These are phyloP conservation scores for Mesostigma viride DNA, from an alignment of 139 green algal species.

Conservation along the genomic window DNA sequence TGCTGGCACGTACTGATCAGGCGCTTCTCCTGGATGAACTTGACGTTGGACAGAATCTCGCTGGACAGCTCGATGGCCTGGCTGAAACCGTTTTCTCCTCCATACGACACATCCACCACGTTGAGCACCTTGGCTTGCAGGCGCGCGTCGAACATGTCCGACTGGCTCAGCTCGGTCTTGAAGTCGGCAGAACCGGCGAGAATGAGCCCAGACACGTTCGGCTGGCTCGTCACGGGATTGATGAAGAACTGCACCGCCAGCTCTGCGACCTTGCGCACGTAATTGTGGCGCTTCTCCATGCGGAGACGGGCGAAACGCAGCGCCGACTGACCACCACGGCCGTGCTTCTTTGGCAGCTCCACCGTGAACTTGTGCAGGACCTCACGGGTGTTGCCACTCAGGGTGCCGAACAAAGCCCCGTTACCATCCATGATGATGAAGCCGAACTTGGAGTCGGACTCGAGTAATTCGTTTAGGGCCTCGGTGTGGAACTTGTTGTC, in stretches of 20 bases:
- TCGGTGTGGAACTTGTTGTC: constrained; percentile 99
- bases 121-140: constrained; percentile 79
- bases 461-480: constrained; percentile 87
- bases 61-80: constrained; percentile 93
- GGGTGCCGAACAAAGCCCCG: constrained; percentile 86
- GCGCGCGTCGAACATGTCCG: constrained; percentile 92
- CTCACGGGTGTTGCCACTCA: constrained; percentile 91
- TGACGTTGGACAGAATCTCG: constrained; percentile 94
- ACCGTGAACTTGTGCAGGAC: constrained; percentile 91
- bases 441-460: constrained; percentile 80
- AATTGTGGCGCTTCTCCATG: constrained; percentile 98
- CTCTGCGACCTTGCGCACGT: constrained; percentile 92
- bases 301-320: constrained; percentile 94
- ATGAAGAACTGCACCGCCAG: constrained; percentile 84
- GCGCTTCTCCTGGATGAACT: constrained; percentile 82
- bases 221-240: constrained; percentile 33
- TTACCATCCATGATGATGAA: constrained; percentile 99
- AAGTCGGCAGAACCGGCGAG: constrained; percentile 93
- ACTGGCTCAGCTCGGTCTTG: constrained; percentile 86
- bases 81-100: constrained; percentile 96
- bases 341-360: constrained; percentile 99
- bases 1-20: constrained; percentile 32
- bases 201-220: constrained; percentile 90
- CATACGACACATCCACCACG: constrained; percentile 95
- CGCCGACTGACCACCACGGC: constrained; percentile 80